Conservation (phyloP, 345 rosid genomes). For the Populus davidiana region DNA sequence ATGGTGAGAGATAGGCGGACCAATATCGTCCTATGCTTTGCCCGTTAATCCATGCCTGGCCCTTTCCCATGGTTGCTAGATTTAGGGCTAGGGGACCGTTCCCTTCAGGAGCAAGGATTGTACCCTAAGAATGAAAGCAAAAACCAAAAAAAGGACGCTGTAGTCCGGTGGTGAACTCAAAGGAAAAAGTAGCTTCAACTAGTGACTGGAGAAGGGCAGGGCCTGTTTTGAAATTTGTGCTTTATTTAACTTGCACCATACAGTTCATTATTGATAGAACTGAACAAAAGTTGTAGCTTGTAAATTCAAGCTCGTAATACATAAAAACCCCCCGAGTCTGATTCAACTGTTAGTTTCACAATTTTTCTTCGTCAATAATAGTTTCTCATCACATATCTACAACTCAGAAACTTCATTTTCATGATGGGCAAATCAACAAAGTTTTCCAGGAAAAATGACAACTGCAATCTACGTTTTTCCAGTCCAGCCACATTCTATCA, state of each 20-base stretch:
- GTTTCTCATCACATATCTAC: too few relatives aligned
- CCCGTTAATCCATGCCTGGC: conserved; percentile 69
- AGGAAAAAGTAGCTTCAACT: neutral
- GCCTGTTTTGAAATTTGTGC: neutral
- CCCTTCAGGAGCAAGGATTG: conserved; percentile 45
- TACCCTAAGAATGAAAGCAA: conserved; percentile 23
- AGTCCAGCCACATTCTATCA: too few relatives aligned
- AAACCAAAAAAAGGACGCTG: neutral
- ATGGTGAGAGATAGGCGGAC: conserved; percentile 49
- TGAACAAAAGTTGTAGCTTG: neutral
- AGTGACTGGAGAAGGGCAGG: neutral
- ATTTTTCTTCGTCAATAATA: too few relatives aligned
- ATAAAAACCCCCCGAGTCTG: too few relatives aligned
- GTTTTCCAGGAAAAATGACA: too few relatives aligned
- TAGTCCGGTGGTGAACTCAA: neutral
- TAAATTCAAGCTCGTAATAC: neutral
- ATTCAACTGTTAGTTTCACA: too few relatives aligned
- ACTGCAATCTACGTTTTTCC: too few relatives aligned
- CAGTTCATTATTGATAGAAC: neutral
- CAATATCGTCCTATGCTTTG: conserved; percentile 59
- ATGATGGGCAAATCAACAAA: too few relatives aligned
- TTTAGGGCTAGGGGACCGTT: conserved; percentile 50
- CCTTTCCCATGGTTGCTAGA: conserved; percentile 64
- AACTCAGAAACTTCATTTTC: too few relatives aligned
- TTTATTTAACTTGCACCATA: neutral